Evolutionary conservation across 306 rosid genomes (phyloP).

Genomic region (Citrullus mucosospermus): DNA sequence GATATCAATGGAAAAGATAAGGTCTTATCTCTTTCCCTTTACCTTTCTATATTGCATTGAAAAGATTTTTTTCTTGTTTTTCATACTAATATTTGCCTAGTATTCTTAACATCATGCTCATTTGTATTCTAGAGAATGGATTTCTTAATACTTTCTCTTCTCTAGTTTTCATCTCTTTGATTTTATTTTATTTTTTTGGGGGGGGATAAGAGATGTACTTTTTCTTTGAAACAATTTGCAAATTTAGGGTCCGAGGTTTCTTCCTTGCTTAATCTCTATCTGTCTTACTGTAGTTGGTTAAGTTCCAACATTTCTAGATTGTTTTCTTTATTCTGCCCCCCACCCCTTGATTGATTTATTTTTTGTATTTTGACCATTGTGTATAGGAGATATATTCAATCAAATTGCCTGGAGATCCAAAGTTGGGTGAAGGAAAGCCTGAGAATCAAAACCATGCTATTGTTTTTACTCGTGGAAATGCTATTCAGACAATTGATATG

Average conservation of each 20-base stretch:
- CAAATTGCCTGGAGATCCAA: slow-evolving; percentile 84
- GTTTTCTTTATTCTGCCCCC: not conserved
- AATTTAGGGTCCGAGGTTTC: not conserved
- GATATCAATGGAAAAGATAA: slow-evolving; percentile 87
- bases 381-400: slow-evolving; percentile 78
- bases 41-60: not conserved
- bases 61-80: not conserved
- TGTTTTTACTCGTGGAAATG: slow-evolving; percentile 93
- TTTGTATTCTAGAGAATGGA: not conserved
- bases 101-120: not conserved
- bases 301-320: not conserved
- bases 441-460: slow-evolving; percentile 96
- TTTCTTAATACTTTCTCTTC: not conserved
- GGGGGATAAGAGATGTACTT: too few species aligned
- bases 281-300: not conserved
- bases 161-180: not conserved
- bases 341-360: not conserved
- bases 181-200: not conserved
- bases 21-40: slow-evolving; percentile 31
- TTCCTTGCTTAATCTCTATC: not conserved
- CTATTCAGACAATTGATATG: slow-evolving; percentile 93
- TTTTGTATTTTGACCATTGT: slow-evolving; percentile 8
- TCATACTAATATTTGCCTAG: not conserved
- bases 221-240: not conserved
- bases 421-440: slow-evolving; percentile 95